Evolutionary conservation across 2,329 filamentous ascomycete species (phyloP).

Genomic region (Monilinia aucupariae): DNA sequence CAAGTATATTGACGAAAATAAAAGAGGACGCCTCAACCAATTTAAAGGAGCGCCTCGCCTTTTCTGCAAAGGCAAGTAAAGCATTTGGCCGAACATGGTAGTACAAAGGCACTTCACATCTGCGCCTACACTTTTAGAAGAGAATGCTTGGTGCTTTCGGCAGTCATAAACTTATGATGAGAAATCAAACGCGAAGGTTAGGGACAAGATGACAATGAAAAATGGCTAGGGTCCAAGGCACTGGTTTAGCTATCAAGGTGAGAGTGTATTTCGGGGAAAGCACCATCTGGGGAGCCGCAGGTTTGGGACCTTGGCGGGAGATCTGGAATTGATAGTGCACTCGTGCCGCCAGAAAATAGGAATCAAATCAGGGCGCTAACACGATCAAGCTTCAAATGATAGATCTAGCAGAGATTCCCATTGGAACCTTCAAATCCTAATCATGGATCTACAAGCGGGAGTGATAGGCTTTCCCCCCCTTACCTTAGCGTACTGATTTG

Average conservation of each 20-base stretch:
- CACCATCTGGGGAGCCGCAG: constrained; percentile 14
- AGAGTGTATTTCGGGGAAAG: not conserved
- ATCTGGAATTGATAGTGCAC: not conserved
- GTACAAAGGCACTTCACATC: not conserved
- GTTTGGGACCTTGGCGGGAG: constrained; percentile 5
- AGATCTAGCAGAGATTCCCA: too few species aligned
- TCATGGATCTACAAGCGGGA: too few species aligned
- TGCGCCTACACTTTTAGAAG: constrained; percentile 2
- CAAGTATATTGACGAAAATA: not conserved
- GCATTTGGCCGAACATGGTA: not conserved
- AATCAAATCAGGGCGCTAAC: too few species aligned
- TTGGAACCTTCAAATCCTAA: too few species aligned
- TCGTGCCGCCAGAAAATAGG: too few species aligned
- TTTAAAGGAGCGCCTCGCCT: not conserved
- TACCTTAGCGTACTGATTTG: too few species aligned
- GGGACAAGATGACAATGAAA: not conserved
- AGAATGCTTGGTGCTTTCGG: not conserved
- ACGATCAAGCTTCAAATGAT: too few species aligned
- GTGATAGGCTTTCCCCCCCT: too few species aligned
- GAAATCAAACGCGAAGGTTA: not conserved
- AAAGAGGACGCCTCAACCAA: not conserved
- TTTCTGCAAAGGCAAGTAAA: not conserved
- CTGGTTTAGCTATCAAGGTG: constrained; percentile 1
- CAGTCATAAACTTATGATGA: not conserved
- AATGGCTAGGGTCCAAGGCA: not conserved